Conservation (phyloP, 1,284 basidiomycete species). For the Heterobasidion irregulare region DNA sequence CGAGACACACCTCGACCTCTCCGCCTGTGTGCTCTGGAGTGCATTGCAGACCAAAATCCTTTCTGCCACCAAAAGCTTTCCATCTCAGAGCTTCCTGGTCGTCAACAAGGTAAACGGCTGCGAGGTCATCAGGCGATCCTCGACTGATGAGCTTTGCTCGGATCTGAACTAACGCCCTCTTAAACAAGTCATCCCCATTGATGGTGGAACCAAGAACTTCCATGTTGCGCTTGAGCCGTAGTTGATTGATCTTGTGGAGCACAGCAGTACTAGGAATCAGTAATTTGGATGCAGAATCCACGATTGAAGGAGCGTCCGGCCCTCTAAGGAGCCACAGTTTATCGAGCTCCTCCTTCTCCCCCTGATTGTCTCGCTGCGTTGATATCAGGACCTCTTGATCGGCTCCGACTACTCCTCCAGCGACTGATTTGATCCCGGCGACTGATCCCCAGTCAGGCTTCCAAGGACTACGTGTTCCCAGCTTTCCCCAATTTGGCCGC, state of each 20-base stretch:
- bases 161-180: conserved; percentile 58
- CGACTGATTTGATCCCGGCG: conserved; percentile 34
- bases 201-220: conserved; percentile 25
- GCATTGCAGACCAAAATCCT: conserved; percentile 17
- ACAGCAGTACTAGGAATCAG: conserved; percentile 36
- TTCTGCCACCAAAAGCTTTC: conserved; percentile 25
- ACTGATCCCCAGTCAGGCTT: conserved; percentile 63
- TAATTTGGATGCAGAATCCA: conserved; percentile 33
- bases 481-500: conserved; percentile 58
- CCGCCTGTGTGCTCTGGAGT: conserved; percentile 19
- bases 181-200: conserved; percentile 37
- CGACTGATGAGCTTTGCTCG: conserved; percentile 50
- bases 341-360: conserved; percentile 4
- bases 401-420: conserved; percentile 2
- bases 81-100: conserved; percentile 42
- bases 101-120: conserved; percentile 55
- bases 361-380: conserved; percentile 39
- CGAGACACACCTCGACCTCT: conserved; percentile 31
- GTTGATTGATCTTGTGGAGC: conserved; percentile 45
- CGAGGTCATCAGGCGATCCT: conserved; percentile 70
- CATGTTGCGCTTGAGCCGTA: conserved; percentile 47
- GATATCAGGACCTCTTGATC: conserved; percentile 34
- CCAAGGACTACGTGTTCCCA: conserved; percentile 70
- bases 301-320: conserved; percentile 30
- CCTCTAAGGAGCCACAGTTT: conserved; percentile 66